These are phyloP conservation scores for Herpomyces periplanetae DNA, from an alignment of 2,329 filamentous ascomycete genomes.

Conservation along the genomic window DNA sequence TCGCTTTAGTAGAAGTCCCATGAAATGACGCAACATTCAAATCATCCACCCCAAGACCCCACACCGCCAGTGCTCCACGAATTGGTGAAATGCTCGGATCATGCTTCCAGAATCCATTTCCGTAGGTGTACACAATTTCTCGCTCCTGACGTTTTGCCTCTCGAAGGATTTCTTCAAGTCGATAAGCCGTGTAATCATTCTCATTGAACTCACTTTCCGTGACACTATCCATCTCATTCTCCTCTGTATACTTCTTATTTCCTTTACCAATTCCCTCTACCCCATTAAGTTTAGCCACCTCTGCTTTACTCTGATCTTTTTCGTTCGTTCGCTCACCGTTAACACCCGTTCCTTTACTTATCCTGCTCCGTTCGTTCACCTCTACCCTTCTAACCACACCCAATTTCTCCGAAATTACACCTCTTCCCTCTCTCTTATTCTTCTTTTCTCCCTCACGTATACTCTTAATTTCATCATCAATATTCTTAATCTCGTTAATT, in stretches of 20 bases:
- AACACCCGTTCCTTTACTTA: too few relatives aligned
- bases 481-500: slow-evolving; percentile 63
- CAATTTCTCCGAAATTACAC: too few relatives aligned
- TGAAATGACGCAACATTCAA: slow-evolving; percentile 88
- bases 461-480: slow-evolving; percentile 63
- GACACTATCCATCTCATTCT: slow-evolving; percentile 62
- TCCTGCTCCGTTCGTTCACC: too few relatives aligned
- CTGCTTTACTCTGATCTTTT: too few relatives aligned
- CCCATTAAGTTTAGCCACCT: too few relatives aligned
- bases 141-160: slow-evolving; percentile 68
- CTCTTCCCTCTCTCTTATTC: too few relatives aligned
- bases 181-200: slow-evolving; percentile 47
- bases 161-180: slow-evolving; percentile 44
- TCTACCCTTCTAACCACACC: too few relatives aligned
- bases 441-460: too few relatives aligned
- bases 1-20: slow-evolving; percentile 86
- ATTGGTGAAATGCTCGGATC: slow-evolving; percentile 74
- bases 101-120: slow-evolving; percentile 97
- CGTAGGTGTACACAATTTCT: slow-evolving; percentile 60
- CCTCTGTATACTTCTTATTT: too few relatives aligned
- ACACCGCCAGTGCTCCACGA: slow-evolving; percentile 75
- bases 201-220: slow-evolving; percentile 29
- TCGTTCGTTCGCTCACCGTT: too few relatives aligned
- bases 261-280: too few relatives aligned
- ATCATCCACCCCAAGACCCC: slow-evolving; percentile 90